phyloP scores from a whole-genome alignment of 495 filamentous ascomycete species.

The Penicillium turbatum region DNA sequence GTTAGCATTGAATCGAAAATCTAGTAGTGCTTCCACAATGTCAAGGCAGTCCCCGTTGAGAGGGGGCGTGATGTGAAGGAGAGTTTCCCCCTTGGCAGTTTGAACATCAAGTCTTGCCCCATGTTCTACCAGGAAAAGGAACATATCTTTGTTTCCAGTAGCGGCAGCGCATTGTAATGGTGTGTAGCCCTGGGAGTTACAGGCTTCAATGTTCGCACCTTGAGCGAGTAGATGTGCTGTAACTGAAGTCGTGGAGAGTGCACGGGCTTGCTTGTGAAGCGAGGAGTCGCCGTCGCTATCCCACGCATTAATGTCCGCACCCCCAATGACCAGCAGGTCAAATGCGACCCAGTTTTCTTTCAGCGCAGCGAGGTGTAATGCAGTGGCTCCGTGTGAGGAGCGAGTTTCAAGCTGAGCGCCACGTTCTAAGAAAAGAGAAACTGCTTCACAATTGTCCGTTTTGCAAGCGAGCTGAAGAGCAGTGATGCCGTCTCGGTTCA shows the following conservation, averaged over 20 bases:
- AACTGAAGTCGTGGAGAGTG: conserved; percentile 7
- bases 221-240: conserved; percentile 21
- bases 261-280: conserved; percentile 28
- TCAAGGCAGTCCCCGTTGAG: conserved; percentile 22
- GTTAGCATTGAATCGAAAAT: conserved; percentile 11
- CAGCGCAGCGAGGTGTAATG: conserved; percentile 26
- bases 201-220: conserved; percentile 34
- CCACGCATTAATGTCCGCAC: conserved; percentile 35
- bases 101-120: conserved; percentile 28
- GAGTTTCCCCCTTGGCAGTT: conserved; percentile 26
- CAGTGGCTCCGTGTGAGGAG: conserved; percentile 21
- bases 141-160: conserved; percentile 26
- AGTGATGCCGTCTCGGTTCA: conserved; percentile 25
- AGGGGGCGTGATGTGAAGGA: conserved; percentile 31
- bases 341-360: conserved; percentile 30
- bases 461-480: conserved; percentile 31
- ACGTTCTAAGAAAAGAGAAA: conserved; percentile 27
- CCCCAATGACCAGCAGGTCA: conserved; percentile 28
- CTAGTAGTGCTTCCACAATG: conserved; percentile 24
- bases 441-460: conserved; percentile 31
- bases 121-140: conserved; percentile 22
- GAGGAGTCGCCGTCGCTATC: conserved; percentile 26
- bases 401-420: conserved; percentile 23
- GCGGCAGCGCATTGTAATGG: conserved; percentile 34
- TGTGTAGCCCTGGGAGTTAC: conserved; percentile 29